Evolutionary conservation across 2,329 filamentous ascomycete genomes (phyloP), one percentile per base, ranked within the genome.

Genomic region (Beauveria sp.): DNA sequence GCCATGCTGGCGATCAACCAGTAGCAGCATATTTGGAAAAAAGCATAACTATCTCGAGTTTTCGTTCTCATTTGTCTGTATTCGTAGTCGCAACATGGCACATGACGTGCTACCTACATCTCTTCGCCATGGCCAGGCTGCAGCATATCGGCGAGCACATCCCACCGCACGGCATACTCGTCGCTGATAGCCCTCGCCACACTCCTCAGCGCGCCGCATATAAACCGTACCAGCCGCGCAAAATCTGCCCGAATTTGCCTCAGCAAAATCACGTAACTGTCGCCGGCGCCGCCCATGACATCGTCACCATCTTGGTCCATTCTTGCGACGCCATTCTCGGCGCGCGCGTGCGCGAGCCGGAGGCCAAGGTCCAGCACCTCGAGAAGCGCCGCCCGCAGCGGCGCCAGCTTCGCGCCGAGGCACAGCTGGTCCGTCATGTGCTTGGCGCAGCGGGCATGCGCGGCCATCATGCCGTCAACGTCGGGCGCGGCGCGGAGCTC

Each of bases 111-210:
- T 43, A 14, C 18, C n/a, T 58, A 58, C 37, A 58, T 51, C 3
- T 58, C 55, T 47, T 58, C 55, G 2, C 58, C 50, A n/a, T 54
- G 51, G 3, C 59, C 59, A 7, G 59, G 59, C 66, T 91, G 87
- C 46, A 93, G 72, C 74, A 86, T 86, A 71, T 93, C 89, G 0
- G 88, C 89, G 63, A 93, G 70, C 64, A 87, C 82, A 71, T 91
- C 89, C 87, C 90, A 91, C 70, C 84, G 80, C 41, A 80, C 66
- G 71, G 78, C 70, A 20, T 76, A 74, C 30, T 73, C 69, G 44
- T 88, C 84, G 20, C 83, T 83, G 52, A 88, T 84, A 28, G 86
- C 87, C 66, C 90, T 81, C 51, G 88, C 85, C 10, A 91, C 83
- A 3, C 86, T 87, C 61, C 85, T 82, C 64, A 96, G 71, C 0